phyloP scores from a whole-genome alignment of 352 stramenopile species.

The Lagenidium giganteum region DNA sequence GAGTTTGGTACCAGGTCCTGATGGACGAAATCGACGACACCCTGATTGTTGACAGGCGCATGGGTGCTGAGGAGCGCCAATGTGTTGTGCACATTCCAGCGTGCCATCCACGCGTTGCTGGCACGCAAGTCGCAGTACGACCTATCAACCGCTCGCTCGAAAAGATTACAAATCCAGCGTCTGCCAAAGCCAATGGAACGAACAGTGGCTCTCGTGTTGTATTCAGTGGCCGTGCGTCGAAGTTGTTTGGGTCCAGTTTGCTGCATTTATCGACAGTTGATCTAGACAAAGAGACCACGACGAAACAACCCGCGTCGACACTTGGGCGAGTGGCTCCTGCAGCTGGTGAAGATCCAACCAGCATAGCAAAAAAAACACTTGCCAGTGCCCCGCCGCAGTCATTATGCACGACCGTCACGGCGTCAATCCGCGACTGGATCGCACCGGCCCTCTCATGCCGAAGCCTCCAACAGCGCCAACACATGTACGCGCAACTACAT shows the following conservation, averaged over 20 bases:
- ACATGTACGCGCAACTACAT: conserved; percentile 14
- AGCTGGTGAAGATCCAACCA: conserved; percentile 12
- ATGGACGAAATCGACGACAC: conserved; percentile 36
- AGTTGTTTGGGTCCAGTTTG: conserved; percentile 65
- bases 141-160: conserved; percentile 34
- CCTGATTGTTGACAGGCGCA: conserved; percentile 20
- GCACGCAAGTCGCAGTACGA: conserved; percentile 29
- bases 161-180: conserved; percentile 30
- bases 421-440: conserved; percentile 11
- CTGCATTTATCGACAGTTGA: conserved; percentile 59
- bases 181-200: conserved; percentile 11
- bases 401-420: neutral
- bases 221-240: conserved; percentile 64
- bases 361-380: conserved; percentile 9
- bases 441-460: too few species aligned
- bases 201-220: conserved; percentile 44
- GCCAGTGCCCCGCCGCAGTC: neutral
- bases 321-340: conserved; percentile 10
- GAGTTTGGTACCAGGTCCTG: conserved; percentile 65
- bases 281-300: conserved; percentile 4
- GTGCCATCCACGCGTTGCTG: conserved; percentile 19
- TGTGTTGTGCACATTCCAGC: conserved; percentile 59
- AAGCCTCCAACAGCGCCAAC: conserved; percentile 1
- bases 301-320: neutral
- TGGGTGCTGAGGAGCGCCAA: conserved; percentile 22